These are phyloP conservation scores for Penicillium sp. DNA, from an alignment of 2,329 filamentous ascomycete genomes.

Conservation along the genomic window DNA sequence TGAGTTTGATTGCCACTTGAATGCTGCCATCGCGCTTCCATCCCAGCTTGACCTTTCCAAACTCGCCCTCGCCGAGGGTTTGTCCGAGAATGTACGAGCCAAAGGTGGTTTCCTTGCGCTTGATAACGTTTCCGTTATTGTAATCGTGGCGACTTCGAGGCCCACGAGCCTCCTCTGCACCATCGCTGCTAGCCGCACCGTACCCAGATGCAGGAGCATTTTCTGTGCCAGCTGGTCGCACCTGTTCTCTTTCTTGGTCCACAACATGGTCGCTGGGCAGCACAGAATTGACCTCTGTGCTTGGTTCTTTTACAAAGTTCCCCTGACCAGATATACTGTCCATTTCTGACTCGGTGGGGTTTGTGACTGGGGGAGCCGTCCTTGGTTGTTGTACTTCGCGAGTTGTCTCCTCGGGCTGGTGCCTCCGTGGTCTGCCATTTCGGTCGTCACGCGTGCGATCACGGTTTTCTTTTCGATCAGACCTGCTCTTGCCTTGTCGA, in stretches of 20 bases:
- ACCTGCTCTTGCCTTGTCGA: constrained; percentile 39
- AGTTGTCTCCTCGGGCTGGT: constrained; percentile 42
- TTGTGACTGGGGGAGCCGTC: constrained; percentile 33
- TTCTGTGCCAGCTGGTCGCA: constrained; percentile 60
- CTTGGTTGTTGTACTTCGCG: constrained; percentile 31
- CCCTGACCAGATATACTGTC: constrained; percentile 57
- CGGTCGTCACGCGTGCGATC: constrained; percentile 40
- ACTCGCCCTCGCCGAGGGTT: constrained; percentile 95
- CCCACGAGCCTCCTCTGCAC: constrained; percentile 42
- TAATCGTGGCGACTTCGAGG: constrained; percentile 56
- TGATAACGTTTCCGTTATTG: constrained; percentile 53
- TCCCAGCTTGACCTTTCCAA: constrained; percentile 96
- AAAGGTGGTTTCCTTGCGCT: constrained; percentile 81
- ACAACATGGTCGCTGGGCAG: constrained; percentile 72
- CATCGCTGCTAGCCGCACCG: constrained; percentile 42
- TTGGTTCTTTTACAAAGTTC: constrained; percentile 69
- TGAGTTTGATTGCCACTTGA: constrained; percentile 96
- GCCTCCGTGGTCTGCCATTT: constrained; percentile 44
- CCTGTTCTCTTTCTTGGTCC: constrained; percentile 68
- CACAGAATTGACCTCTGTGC: constrained; percentile 73
- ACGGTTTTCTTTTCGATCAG: constrained; percentile 36
- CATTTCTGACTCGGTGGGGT: constrained; percentile 41
- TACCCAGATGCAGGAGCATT: constrained; percentile 29
- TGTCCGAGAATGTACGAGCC: constrained; percentile 95
- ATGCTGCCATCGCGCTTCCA: constrained; percentile 96